A percentile compares a stretch with the other conserved stretches of the same genome.
Evolutionary conservation across 768 basidiomycete species (phyloP).

Genomic region (Russula ochroleuca): DNA sequence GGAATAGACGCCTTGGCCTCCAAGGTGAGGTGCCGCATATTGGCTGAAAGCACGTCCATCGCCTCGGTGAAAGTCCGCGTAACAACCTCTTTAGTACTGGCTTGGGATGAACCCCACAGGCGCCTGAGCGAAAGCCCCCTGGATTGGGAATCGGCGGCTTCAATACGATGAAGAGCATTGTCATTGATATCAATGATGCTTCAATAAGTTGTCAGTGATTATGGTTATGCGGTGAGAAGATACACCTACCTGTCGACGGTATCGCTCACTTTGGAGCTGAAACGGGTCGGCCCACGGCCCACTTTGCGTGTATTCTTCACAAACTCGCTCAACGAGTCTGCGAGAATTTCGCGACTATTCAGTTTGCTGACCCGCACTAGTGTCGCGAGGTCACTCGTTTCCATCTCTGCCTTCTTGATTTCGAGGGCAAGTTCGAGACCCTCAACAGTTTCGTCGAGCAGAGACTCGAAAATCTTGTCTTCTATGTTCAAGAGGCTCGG

Average conservation of each 20-base stretch:
- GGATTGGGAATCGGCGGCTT: constrained; percentile 33
- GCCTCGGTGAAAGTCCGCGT: constrained; percentile 54
- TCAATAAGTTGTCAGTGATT: not conserved
- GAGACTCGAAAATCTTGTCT: constrained; percentile 55
- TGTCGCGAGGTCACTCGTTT: constrained; percentile 60
- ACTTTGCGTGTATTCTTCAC: constrained; percentile 57
- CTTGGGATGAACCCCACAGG: constrained; percentile 34
- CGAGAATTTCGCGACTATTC: constrained; percentile 52
- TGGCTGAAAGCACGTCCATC: constrained; percentile 53
- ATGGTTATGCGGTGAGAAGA: not conserved
- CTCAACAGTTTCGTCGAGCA: constrained; percentile 56
- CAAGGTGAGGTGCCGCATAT: constrained; percentile 55
- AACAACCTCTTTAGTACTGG: constrained; percentile 43
- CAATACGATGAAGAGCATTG: constrained; percentile 59
- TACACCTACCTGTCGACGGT: constrained; percentile 63
- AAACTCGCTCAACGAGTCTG: constrained; percentile 49
- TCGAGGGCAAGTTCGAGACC: constrained; percentile 58
- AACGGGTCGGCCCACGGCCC: constrained; percentile 53
- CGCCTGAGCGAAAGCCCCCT: constrained; percentile 29
- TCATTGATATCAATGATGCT: constrained; percentile 75
- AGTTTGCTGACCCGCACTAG: constrained; percentile 62
- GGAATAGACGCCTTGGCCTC: constrained; percentile 57
- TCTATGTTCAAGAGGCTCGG: constrained; percentile 57
- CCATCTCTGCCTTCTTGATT: constrained; percentile 75
- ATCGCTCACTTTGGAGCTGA: constrained; percentile 65